Evolutionary conservation across 2,329 filamentous ascomycete genomes (phyloP).

Genomic region (Colletotrichum falcatum): DNA sequence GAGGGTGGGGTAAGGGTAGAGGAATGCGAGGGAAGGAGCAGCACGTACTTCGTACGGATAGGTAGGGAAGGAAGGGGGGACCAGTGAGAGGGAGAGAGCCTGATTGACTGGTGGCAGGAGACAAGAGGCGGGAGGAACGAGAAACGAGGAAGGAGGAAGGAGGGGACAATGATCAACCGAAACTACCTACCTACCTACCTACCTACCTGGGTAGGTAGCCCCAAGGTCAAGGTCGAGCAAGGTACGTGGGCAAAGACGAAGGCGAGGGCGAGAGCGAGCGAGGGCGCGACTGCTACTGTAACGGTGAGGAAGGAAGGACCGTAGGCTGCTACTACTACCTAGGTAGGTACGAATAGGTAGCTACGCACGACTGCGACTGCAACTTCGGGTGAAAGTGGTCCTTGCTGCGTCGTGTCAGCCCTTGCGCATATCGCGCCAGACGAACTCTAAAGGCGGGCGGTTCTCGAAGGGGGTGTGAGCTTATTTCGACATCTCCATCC

Average conservation of each 20-base stretch:
- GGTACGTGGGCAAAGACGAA: slow-evolving; percentile 4
- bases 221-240: too few species aligned
- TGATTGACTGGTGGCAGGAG: neutral
- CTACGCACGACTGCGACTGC: neutral
- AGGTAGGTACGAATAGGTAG: too few species aligned
- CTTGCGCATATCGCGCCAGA: slow-evolving; percentile 25
- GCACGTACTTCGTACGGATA: neutral
- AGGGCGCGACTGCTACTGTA: neutral
- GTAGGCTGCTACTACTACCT: too few species aligned
- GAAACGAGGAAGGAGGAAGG: neutral
- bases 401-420: slow-evolving; percentile 13
- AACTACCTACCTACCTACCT: too few species aligned
- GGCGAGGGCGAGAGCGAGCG: neutral
- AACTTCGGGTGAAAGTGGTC: slow-evolving; percentile 39
- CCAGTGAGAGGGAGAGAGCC: neutral
- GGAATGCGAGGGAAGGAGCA: neutral
- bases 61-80: neutral
- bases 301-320: neutral
- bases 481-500: slow-evolving; percentile 37
- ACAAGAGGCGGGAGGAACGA: neutral
- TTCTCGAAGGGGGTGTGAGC: slow-evolving; percentile 26
- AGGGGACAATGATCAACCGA: slow-evolving; percentile 8
- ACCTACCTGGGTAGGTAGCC: too few species aligned
- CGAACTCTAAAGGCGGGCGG: slow-evolving; percentile 24
- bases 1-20: neutral